These are phyloP conservation scores for Phyllosticta capitalensis DNA, from an alignment of 2,329 filamentous ascomycete genomes.

Conservation along the genomic window DNA sequence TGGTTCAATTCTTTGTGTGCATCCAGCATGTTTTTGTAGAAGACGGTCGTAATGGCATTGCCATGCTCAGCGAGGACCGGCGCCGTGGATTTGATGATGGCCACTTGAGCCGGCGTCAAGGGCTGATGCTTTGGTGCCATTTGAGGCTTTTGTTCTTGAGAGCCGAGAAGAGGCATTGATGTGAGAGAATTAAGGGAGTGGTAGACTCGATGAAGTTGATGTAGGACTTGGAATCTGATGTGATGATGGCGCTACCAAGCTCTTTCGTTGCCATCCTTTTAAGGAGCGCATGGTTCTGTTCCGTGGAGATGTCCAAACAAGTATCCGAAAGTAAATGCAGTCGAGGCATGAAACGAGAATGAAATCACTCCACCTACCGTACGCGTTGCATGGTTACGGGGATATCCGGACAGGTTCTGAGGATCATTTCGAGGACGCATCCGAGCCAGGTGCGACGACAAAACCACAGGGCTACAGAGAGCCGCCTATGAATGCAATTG, in stretches of 20 bases:
- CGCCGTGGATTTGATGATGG: slow-evolving; percentile 60
- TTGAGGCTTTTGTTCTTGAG: neutral
- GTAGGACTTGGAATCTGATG: neutral
- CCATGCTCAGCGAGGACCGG: slow-evolving; percentile 61
- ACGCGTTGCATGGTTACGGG: neutral
- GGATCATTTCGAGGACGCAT: neutral
- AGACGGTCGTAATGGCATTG: slow-evolving; percentile 56
- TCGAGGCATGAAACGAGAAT: neutral
- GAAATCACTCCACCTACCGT: neutral
- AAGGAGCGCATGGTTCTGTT: neutral
- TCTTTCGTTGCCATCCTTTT: neutral
- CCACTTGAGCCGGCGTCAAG: slow-evolving; percentile 52
- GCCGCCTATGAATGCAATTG: slow-evolving; percentile 4
- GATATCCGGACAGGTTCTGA: neutral
- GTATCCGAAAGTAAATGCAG: neutral
- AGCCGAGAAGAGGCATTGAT: neutral
- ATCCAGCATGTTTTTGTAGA: slow-evolving; percentile 60
- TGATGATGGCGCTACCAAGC: neutral
- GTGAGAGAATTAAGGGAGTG: neutral
- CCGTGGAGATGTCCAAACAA: slow-evolving; percentile 6
- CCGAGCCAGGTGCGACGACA: neutral
- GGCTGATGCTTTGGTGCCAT: neutral
- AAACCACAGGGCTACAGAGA: neutral
- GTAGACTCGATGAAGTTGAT: neutral
- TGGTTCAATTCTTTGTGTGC: slow-evolving; percentile 58